Percentiles rank a stretch among this genome's conserved stretches.
Evolutionary conservation across 2,329 filamentous ascomycete species (phyloP).

Genomic region (Nemania sp.): DNA sequence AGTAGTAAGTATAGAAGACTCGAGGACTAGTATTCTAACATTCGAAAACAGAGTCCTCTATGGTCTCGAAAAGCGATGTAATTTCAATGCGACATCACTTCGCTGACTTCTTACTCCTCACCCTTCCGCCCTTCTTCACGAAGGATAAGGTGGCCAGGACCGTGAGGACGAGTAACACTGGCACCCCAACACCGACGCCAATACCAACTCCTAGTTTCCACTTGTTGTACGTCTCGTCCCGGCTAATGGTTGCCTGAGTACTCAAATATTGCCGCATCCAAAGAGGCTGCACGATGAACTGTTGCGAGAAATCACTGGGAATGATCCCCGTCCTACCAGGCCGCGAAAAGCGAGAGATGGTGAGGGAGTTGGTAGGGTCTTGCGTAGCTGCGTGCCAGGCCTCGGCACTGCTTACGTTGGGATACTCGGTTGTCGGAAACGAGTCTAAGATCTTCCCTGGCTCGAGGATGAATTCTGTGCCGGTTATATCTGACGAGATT

Average conservation of each 20-base stretch:
- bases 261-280: neutral
- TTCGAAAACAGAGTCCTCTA: too few species aligned
- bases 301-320: neutral
- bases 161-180: neutral
- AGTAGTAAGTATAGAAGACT: too few species aligned
- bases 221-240: neutral
- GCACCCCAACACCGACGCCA: neutral
- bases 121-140: too few species aligned
- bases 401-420: neutral
- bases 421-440: neutral
- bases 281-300: neutral
- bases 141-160: neutral
- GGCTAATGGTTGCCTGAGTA: neutral
- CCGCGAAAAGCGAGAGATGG: neutral
- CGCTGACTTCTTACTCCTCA: too few species aligned
- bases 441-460: neutral
- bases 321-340: neutral
- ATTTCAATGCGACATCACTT: too few species aligned
- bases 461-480: conserved; percentile 1
- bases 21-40: too few species aligned
- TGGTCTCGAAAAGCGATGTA: too few species aligned
- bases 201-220: neutral
- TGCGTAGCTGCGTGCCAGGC: neutral
- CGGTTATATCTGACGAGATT: neutral
- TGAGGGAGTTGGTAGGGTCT: neutral